A percentile compares a stretch with the other conserved stretches of the same genome.
These are phyloP conservation scores for Diphasiastrum complanatum DNA, from an alignment of 83 land plant species.

Conservation along the genomic window DNA sequence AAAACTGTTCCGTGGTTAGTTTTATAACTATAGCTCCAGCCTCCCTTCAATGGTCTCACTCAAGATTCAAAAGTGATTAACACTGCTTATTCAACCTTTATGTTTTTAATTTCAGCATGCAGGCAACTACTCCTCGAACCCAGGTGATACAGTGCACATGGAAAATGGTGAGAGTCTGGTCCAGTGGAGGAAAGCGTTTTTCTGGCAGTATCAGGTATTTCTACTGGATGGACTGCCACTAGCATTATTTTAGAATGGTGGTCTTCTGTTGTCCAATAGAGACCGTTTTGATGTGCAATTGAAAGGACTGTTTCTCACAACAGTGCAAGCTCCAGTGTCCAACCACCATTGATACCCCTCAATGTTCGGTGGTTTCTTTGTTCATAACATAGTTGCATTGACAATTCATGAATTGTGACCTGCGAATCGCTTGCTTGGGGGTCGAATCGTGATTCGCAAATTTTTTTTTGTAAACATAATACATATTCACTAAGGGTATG, in stretches of 20 bases:
- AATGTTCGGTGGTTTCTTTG: no score
- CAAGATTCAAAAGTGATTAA: background rate
- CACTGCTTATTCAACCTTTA: background rate
- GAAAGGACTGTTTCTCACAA: no score
- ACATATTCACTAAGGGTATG: no score
- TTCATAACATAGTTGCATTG: no score
- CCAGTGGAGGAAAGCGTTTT: constrained; percentile 55
- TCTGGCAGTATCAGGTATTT: constrained; percentile 49
- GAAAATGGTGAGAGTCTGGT: constrained; percentile 66
- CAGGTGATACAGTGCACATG: constrained; percentile 55
- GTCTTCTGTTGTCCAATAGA: background rate
- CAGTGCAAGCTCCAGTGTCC: no score
- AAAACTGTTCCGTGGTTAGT: background rate
- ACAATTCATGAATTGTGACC: no score
- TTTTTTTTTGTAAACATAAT: no score
- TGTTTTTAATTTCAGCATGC: constrained; percentile 52
- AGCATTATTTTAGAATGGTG: background rate
- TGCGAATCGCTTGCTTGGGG: no score
- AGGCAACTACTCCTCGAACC: constrained; percentile 42
- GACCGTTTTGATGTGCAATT: no score
- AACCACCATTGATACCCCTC: no score
- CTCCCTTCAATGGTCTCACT: constrained; percentile 1
- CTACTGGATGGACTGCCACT: background rate
- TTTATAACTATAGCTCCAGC: background rate
- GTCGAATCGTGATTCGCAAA: no score